Evolutionary conservation across 768 basidiomycete genomes (phyloP).

Genomic region (Melanogaster broomeanus): DNA sequence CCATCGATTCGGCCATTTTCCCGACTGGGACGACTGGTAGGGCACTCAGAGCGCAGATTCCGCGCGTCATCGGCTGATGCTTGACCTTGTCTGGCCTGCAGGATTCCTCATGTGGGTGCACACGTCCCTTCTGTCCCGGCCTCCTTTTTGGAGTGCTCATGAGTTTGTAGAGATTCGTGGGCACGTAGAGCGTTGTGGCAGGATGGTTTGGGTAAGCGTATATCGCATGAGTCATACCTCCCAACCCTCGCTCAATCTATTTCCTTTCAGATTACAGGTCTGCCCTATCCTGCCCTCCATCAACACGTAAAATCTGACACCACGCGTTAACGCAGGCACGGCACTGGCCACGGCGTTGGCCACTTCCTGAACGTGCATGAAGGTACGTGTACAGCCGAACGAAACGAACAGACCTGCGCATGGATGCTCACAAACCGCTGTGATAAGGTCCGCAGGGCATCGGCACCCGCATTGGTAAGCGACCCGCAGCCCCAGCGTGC

Average conservation of each 20-base stretch:
- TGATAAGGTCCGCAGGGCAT: slow-evolving; percentile 56
- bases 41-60: slow-evolving; percentile 12
- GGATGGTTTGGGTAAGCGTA: slow-evolving; percentile 74
- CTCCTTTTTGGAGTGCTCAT: not conserved
- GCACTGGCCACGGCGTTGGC: slow-evolving; percentile 94
- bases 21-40: slow-evolving; percentile 77
- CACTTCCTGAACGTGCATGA: slow-evolving; percentile 96
- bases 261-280: slow-evolving; percentile 56
- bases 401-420: not conserved
- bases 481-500: not conserved
- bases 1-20: slow-evolving; percentile 84
- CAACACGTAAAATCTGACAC: not conserved
- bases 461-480: slow-evolving; percentile 41
- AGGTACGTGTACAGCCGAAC: slow-evolving; percentile 29
- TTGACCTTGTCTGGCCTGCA: slow-evolving; percentile 19
- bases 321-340: slow-evolving; percentile 55
- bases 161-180: slow-evolving; percentile 64
- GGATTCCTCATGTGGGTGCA: slow-evolving; percentile 56
- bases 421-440: slow-evolving; percentile 6
- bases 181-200: slow-evolving; percentile 81
- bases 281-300: slow-evolving; percentile 4
- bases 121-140: not conserved
- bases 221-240: not conserved
- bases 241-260: not conserved
- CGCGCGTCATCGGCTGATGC: not conserved